Percentiles rank a stretch among this genome's conserved stretches.
These are phyloP conservation scores for Fusarium tricinctum DNA, from an alignment of 2,329 filamentous ascomycete genomes.

Conservation along the genomic window DNA sequence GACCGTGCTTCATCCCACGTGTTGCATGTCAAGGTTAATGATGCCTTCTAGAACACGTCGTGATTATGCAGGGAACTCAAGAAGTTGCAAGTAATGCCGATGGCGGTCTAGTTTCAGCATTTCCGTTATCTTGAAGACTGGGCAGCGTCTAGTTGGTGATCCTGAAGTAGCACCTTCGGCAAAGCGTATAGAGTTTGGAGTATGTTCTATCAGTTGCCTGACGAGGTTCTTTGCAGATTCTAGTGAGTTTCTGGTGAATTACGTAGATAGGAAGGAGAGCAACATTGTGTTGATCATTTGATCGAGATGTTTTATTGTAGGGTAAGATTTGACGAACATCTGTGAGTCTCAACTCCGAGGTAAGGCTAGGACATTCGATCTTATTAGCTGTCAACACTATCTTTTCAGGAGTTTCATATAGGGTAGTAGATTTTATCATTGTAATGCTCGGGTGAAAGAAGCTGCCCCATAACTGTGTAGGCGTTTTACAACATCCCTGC, in stretches of 20 bases:
- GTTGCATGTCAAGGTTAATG: neutral
- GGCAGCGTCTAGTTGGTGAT: conserved; percentile 3
- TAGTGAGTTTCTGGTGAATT: conserved; percentile 19
- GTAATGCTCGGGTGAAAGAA: no score
- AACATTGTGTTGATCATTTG: neutral
- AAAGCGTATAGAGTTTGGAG: neutral
- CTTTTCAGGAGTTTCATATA: no score
- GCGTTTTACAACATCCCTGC: no score
- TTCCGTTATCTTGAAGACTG: conserved; percentile 1
- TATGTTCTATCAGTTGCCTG: neutral
- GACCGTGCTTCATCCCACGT: conserved; percentile 6
- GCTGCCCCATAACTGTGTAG: no score
- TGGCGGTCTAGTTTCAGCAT: conserved; percentile 10
- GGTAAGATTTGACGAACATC: conserved; percentile 1
- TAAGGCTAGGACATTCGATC: no score
- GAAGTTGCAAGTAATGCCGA: conserved; percentile 4
- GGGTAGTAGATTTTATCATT: no score
- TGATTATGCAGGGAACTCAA: conserved; percentile 16
- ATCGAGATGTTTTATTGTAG: conserved; percentile 2
- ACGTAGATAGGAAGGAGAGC: conserved; percentile 23
- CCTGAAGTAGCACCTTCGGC: neutral
- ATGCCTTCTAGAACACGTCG: conserved; percentile 19
- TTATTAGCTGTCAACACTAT: no score
- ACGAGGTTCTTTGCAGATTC: conserved; percentile 10
- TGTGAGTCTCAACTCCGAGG: neutral